Evolutionary conservation across 495 filamentous ascomycete species (phyloP).

Genomic region (Podospora comata): DNA sequence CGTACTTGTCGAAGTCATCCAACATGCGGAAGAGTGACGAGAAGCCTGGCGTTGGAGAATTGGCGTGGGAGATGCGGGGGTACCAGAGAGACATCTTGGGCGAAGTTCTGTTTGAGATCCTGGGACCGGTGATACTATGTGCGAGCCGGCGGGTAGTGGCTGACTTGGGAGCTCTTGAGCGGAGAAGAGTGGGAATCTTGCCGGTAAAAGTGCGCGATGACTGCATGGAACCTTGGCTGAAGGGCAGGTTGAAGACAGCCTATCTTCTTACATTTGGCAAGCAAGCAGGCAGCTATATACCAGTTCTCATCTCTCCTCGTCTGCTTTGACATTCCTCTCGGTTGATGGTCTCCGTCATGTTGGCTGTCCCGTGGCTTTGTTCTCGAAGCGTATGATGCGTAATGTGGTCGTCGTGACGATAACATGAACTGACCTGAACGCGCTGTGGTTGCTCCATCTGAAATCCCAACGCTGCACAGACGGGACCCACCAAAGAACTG

Average conservation of each 20-base stretch:
- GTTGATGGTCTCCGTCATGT: neutral
- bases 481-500: too few relatives aligned
- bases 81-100: slow-evolving; percentile 30
- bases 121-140: neutral
- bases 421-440: neutral
- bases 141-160: neutral
- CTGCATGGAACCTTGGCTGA: neutral
- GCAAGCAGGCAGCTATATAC: neutral
- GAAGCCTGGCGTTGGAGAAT: slow-evolving; percentile 49
- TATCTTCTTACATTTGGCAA: neutral
- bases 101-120: neutral
- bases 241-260: neutral
- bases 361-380: neutral
- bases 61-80: slow-evolving; percentile 18
- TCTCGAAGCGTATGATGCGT: neutral
- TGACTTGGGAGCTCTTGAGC: neutral
- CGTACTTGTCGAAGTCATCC: slow-evolving; percentile 68
- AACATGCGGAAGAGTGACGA: slow-evolving; percentile 71
- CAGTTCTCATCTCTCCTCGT: neutral
- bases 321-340: neutral
- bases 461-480: neutral
- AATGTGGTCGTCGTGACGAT: neutral
- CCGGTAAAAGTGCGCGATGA: neutral
- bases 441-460: too few relatives aligned
- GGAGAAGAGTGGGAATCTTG: neutral